phyloP scores from a whole-genome alignment of 441 rosid species.

The Syzygium syzygioides region DNA sequence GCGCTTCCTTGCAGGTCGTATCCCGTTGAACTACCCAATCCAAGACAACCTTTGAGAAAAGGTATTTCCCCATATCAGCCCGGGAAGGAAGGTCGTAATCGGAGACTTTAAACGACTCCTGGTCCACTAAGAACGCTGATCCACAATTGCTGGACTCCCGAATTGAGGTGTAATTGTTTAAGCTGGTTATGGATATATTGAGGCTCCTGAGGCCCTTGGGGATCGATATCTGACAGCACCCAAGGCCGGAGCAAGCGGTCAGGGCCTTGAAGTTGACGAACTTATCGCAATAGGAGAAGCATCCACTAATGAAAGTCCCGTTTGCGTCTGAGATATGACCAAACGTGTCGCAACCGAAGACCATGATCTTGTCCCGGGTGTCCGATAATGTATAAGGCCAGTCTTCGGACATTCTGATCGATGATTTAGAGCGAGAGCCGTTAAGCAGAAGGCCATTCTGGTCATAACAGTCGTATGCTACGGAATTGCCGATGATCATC shows the following conservation, averaged over 20 bases:
- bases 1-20: neutral
- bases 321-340: too few relatives aligned
- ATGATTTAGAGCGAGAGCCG: accelerated
- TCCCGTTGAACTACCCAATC: neutral
- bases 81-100: neutral
- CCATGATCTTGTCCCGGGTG: too few relatives aligned
- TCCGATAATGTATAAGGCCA: too few relatives aligned
- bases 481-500: neutral
- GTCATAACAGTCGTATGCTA: neutral
- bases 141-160: neutral
- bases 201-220: neutral
- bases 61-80: accelerated
- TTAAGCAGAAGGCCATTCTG: accelerated
- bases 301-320: too few relatives aligned
- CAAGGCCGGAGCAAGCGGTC: too few relatives aligned
- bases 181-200: accelerated
- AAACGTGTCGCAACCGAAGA: too few relatives aligned
- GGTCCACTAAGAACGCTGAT: neutral
- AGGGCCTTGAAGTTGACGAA: too few relatives aligned
- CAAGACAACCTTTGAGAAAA: neutral
- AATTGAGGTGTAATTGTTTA: neutral
- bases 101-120: neutral
- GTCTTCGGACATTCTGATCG: accelerated
- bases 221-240: neutral
- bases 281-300: too few relatives aligned